phyloP scores from a whole-genome alignment of 768 basidiomycete species.

The Clitopilus passeckerianus region DNA sequence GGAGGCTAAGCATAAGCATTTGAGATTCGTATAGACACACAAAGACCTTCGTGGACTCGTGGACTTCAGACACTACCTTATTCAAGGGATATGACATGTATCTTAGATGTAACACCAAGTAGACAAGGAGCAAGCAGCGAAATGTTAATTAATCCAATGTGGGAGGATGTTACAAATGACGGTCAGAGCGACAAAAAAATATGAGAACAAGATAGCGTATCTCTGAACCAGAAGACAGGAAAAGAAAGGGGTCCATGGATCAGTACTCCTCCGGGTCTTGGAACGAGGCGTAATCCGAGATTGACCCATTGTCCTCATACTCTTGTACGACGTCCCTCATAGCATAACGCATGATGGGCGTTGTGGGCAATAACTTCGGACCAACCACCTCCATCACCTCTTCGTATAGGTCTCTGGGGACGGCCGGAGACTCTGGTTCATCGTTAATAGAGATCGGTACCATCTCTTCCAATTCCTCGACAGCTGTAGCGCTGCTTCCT shows the following conservation, averaged over 20 bases:
- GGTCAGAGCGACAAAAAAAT: background rate
- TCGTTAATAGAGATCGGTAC: conserved; percentile 31
- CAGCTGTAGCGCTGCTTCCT: conserved; percentile 36
- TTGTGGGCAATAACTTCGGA: conserved; percentile 70
- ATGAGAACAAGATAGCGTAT: background rate
- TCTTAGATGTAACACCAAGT: conserved; percentile 38
- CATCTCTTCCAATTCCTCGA: conserved; percentile 25
- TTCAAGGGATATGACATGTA: background rate
- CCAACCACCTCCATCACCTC: conserved; percentile 59
- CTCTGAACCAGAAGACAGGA: background rate
- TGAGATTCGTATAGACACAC: conserved; percentile 1
- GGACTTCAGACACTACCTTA: background rate
- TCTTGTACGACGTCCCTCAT: conserved; percentile 83
- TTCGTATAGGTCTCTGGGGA: conserved; percentile 38
- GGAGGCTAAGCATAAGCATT: background rate
- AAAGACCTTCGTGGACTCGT: background rate
- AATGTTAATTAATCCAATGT: background rate
- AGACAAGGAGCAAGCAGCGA: background rate
- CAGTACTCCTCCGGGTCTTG: conserved; percentile 56
- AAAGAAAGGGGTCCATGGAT: background rate
- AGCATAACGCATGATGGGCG: conserved; percentile 79
- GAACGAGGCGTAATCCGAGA: conserved; percentile 76
- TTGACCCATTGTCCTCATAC: conserved; percentile 70
- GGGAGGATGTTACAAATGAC: background rate
- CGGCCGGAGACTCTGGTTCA: conserved; percentile 23